phyloP scores from a whole-genome alignment of 768 basidiomycete genomes.

The Lentinula edodes region DNA sequence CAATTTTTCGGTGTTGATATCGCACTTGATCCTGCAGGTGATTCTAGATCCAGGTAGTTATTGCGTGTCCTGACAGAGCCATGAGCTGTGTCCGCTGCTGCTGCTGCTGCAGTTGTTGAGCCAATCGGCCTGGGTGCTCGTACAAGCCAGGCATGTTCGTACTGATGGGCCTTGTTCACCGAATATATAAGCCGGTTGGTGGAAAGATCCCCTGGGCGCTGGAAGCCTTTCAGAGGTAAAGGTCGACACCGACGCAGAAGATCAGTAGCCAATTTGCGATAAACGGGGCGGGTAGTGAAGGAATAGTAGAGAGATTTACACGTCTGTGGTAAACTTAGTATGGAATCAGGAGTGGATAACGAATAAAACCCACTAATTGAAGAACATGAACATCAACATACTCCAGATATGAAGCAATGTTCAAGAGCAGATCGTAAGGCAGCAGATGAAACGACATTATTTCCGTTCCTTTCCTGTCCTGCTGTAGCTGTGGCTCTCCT shows the following conservation, averaged over 20 bases:
- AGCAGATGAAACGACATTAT: constrained; percentile 31
- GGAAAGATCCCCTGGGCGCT: constrained; percentile 59
- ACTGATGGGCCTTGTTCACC: constrained; percentile 56
- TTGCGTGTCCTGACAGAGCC: background rate
- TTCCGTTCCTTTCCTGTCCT: background rate
- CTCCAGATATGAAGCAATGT: constrained; percentile 59
- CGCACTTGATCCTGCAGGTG: background rate
- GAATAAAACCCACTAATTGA: constrained; percentile 46
- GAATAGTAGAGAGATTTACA: constrained; percentile 58
- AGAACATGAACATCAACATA: constrained; percentile 55
- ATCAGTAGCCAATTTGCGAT: constrained; percentile 56
- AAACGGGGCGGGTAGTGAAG: constrained; percentile 61
- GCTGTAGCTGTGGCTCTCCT: background rate
- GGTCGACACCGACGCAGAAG: constrained; percentile 64
- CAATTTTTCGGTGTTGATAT: constrained; percentile 27
- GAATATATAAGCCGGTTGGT: constrained; percentile 56
- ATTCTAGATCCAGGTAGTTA: background rate
- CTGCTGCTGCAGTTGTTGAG: background rate
- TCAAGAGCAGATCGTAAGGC: constrained; percentile 67
- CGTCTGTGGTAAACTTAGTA: constrained; percentile 34
- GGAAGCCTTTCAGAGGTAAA: constrained; percentile 64
- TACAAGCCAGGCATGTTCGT: constrained; percentile 57
- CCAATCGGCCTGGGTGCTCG: constrained; percentile 52
- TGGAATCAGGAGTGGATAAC: constrained; percentile 6
- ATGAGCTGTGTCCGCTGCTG: background rate